A percentile compares a stretch with the other conserved stretches of the same genome.
These are phyloP conservation scores for Exophiala calicioides DNA, from an alignment of 2,329 filamentous ascomycete genomes.

Conservation along the genomic window DNA sequence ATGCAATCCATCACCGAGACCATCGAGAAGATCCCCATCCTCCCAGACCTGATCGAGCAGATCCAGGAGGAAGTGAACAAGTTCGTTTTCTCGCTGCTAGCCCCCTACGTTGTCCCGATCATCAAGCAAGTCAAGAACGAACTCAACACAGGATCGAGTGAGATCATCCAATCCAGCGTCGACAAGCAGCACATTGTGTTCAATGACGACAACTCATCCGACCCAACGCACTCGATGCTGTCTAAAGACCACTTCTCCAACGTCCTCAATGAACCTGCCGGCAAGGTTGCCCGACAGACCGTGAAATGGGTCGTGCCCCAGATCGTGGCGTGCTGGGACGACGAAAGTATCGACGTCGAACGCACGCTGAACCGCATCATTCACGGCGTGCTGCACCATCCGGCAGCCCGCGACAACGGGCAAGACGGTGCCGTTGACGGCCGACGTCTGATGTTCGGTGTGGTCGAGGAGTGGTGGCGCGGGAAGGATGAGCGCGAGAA, in stretches of 20 bases:
- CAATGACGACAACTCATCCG: slow-evolving; percentile 69
- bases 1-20: slow-evolving; percentile 76
- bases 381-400: slow-evolving; percentile 82
- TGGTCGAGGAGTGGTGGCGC: slow-evolving; percentile 81
- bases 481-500: slow-evolving; percentile 63
- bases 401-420: slow-evolving; percentile 71
- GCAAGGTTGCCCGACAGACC: slow-evolving; percentile 75
- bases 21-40: slow-evolving; percentile 80
- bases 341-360: slow-evolving; percentile 69
- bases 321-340: slow-evolving; percentile 83
- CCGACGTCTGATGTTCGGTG: slow-evolving; percentile 73
- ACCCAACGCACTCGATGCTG: slow-evolving; percentile 93
- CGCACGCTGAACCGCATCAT: slow-evolving; percentile 75
- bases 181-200: slow-evolving; percentile 87
- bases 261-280: slow-evolving; percentile 83
- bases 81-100: slow-evolving; percentile 89
- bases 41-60: slow-evolving; percentile 83
- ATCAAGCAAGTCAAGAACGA: slow-evolving; percentile 85
- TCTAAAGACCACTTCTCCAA: slow-evolving; percentile 96
- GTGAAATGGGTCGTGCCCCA: slow-evolving; percentile 86
- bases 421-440: slow-evolving; percentile 72
- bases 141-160: slow-evolving; percentile 78
- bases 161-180: slow-evolving; percentile 82
- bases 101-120: slow-evolving; percentile 82
- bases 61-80: slow-evolving; percentile 83